Evolutionary conservation across 2,329 filamentous ascomycete genomes (phyloP), one percentile per base, ranked within the genome.

Genomic region (Aspergillus novofumigatus): DNA sequence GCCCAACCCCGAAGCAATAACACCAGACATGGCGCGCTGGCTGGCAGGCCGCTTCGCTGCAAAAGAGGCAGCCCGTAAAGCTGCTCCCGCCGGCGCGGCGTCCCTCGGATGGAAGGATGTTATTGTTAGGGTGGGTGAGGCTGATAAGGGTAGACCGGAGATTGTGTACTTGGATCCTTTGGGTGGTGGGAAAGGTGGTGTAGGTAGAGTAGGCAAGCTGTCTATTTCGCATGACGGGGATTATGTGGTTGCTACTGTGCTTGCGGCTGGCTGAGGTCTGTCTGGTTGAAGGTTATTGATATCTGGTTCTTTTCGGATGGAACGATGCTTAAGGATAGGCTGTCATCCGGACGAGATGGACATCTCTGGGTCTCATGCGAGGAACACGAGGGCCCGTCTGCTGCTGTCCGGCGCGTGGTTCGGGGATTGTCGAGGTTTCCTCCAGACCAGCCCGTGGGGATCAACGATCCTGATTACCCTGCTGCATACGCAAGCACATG

Each of bases 141-240:
- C 55, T 32, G 57, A 47, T n/a, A 49, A 52, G 52, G 69, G 69
- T 1, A 65, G 68, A 52, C 75, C 74, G 53, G 72, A 76, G 61
- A 68, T 77, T 50, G 65, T 77, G 6, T 76, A 72, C 63, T 53
- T 73, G 60, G 64, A 63, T 21, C 32, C 5, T 1, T 7, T 38
- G 32, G 14, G 32, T 17, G 6, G 32, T 17, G 6, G 32, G 5
- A 4, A 5, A 5, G 58, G 42, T 23, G 60, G 56, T 9, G 59
- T 52, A 44, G 66, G 62, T 51, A 65, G 85, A 62, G 78, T 85
- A 51, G 91, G 86, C 14, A 80, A 84, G 66, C 70, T 96, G 48
- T 93, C 88, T 58, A 95, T 97, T 65, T 94, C 89, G 67, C 92
- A 97, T 71, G 92, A 97, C 72, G 87, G 84, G 1, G 87, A 91